Evolutionary conservation across 306 rosid species (phyloP).

Genomic region (Potentilla sterilis): DNA sequence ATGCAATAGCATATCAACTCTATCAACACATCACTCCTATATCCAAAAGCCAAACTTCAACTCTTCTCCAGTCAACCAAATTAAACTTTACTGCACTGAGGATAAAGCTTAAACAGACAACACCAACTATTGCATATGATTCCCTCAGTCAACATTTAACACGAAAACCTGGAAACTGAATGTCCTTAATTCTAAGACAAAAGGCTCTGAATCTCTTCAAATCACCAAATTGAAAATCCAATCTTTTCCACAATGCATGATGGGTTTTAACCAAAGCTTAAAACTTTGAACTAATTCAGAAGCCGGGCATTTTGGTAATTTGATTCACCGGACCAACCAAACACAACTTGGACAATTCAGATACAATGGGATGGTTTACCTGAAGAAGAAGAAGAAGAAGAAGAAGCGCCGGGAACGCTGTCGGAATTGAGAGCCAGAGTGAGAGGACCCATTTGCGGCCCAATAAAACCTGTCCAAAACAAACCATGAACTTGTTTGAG

Average conservation of each 20-base stretch:
- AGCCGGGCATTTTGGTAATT: neutral
- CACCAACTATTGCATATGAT: neutral
- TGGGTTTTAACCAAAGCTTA: neutral
- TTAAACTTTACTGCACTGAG: neutral
- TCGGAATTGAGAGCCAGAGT: conserved; percentile 43
- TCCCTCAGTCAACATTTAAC: neutral
- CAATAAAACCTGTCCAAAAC: neutral
- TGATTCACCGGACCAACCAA: neutral
- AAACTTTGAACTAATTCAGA: neutral
- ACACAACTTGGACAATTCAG: neutral
- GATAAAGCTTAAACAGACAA: neutral
- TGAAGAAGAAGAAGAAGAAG: conserved; percentile 23
- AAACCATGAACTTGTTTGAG: neutral
- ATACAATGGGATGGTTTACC: conserved; percentile 33
- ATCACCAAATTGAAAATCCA: neutral
- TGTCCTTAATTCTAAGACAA: neutral
- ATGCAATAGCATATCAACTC: conserved; percentile 17
- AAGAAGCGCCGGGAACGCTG: conserved; percentile 37
- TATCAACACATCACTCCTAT: neutral
- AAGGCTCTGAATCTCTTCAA: neutral
- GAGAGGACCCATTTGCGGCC: conserved; percentile 49
- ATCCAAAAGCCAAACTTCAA: neutral
- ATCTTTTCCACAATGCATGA: neutral
- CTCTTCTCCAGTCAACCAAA: neutral
- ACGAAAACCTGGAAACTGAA: neutral